Evolutionary conservation across 139 green algal species (phyloP), one percentile per base, ranked within the genome.

Genomic region (Picochlorum sp.): DNA sequence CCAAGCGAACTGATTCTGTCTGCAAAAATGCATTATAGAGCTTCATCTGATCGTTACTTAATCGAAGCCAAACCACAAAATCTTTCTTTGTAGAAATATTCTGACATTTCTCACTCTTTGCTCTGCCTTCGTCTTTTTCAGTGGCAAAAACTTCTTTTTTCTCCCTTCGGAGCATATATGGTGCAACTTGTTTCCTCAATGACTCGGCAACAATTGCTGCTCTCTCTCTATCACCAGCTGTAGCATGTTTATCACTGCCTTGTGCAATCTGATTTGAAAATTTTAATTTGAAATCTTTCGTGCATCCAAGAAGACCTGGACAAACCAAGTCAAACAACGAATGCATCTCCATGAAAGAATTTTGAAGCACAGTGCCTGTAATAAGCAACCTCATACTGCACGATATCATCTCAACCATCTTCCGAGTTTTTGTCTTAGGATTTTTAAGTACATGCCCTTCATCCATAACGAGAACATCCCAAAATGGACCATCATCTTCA

Each of bases 391-490:
- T 69, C 33, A 84, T 20, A 7, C 40, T 33, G 3, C 40, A 63
- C 1, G 74, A 72, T 9, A 93, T 57, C 5, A 29, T 45, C 7
- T 68, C 68, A 57, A 96, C 52, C 24, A 64, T 50, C 59, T 78
- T 61, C 18, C 74, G 65, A 41, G 85, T 62, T 74, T 94, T 81
- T 57, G 79, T 94, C 30, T 79, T 81, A 1, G 80, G 77, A 61
- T 96, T 97, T 75, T 96, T 95, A 14, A 94, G 63, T 63, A 87
- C 83, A 72, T 94, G 86, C 24, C 78, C 84, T 67, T 96, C 89
- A 55, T 95, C 89, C 55, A 94, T 59, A 20, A 97, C 75, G 39
- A 96, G 65, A 22, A 85, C 72, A 63, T 96, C 90, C 90, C 90
- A 97, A 2, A 67, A 50, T 7, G 67, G 51, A 18, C 66, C 44